Evolutionary conservation across 2,329 filamentous ascomycete genomes (phyloP), one percentile per base, ranked within the genome.

Genomic region (Trichoderma sp.): DNA sequence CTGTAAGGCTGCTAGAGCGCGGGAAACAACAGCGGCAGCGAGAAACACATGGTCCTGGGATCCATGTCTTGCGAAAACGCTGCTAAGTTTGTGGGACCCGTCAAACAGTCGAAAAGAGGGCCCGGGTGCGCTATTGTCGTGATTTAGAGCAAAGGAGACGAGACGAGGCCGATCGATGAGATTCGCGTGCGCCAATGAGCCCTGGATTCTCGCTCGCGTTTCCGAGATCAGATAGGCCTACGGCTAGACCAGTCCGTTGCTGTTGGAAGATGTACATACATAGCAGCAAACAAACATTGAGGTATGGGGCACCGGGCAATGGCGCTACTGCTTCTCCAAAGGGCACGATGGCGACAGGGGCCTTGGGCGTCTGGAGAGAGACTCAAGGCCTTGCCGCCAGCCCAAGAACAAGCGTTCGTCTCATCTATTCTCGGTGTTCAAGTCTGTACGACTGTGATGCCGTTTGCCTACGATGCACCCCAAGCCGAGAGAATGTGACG

Each of bases 21-120:
- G 61, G 49, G 27, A 56, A 49, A 49, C 47, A 49, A 13, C 47
- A 49, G 11, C 40, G 10, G 24, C 1, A 49, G 21, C 19, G 21
- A 49, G 11, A 56, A 58, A 24, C 27, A n/a, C 27, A 47, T 58
- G 63, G 63, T 29, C 55, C 63, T 43, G 37, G 40, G 63, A 58
- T 66, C 63, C 63, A 59, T 58, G 55, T 58, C 55, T 40, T 57
- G 55, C 58, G 35, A 56, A 37, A 8, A n/a, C 24, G 31, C 52
- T 58, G 53, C 53, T 35, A 58, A 43, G 31, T n/a, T 43, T 31
- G 62, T 65, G 62, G 63, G 63, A 58, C 63, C 62, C 37, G 53
- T 66, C 55, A 66, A 57, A 49, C 40, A 66, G n/a, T 37, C 63
- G 37, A 58, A 49, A 56, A 35, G n/a, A 53, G 60, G 43, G 37